Conservation (phyloP, 2,329 filamentous ascomycete species). For the Botrytis byssoidea region DNA sequence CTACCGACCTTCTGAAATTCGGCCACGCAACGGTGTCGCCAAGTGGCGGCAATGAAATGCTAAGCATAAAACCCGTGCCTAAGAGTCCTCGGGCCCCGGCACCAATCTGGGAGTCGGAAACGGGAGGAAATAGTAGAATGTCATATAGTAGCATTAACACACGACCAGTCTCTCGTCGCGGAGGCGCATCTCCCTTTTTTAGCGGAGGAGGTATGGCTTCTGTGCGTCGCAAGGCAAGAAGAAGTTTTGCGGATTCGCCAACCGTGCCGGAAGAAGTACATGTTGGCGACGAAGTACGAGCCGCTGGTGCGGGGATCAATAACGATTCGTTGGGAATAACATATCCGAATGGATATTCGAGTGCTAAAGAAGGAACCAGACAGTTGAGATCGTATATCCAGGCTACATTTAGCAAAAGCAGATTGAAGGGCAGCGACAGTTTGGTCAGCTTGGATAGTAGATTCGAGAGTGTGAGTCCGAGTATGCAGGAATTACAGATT, state of each 20-base stretch:
- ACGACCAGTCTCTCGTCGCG: constrained; percentile 32
- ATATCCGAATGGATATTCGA: constrained; percentile 31
- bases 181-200: constrained; percentile 37
- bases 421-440: constrained; percentile 27
- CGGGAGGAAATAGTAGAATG: constrained; percentile 4
- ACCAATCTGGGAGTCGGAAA: constrained; percentile 18
- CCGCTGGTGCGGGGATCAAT: constrained; percentile 22
- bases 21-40: constrained; percentile 26
- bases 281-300: constrained; percentile 21
- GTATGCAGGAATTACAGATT: constrained; percentile 23
- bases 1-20: constrained; percentile 10
- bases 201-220: constrained; percentile 23
- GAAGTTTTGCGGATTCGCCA: constrained; percentile 32
- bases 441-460: constrained; percentile 31
- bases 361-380: constrained; percentile 34
- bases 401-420: constrained; percentile 24
- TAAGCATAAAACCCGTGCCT: constrained; percentile 18
- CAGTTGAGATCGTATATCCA: constrained; percentile 33
- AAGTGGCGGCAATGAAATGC: constrained; percentile 24
- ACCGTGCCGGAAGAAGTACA: constrained; percentile 33
- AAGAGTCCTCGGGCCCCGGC: constrained; percentile 25
- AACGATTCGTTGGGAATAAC: constrained; percentile 28
- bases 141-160: constrained; percentile 22
- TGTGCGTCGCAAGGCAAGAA: constrained; percentile 26
- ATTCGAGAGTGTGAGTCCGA: constrained; percentile 32